A percentile compares a stretch with the other conserved stretches of the same genome.
Conservation (phyloP, 129 eudicot genomes). For the Kitagawia praeruptora region DNA sequence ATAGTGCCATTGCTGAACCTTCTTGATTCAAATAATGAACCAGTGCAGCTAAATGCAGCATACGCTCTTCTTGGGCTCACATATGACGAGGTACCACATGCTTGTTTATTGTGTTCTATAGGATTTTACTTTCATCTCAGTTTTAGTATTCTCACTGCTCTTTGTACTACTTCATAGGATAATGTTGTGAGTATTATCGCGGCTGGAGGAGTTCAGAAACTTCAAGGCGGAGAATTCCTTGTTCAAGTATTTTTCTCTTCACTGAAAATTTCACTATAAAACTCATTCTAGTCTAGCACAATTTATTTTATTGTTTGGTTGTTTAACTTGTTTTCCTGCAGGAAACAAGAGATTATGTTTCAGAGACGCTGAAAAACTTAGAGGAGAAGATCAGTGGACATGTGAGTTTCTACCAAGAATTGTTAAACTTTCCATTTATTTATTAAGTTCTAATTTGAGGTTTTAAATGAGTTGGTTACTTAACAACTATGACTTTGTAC, state of each 20-base stretch:
- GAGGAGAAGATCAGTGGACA: constrained; percentile 85
- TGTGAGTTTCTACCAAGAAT: constrained; percentile 34
- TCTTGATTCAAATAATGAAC: constrained; percentile 71
- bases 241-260: constrained; percentile 40
- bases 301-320: neutral
- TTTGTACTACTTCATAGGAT: constrained; percentile 36
- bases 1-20: constrained; percentile 66
- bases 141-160: neutral
- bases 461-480: no score
- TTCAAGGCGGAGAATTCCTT: constrained; percentile 69
- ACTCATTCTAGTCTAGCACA: neutral
- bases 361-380: constrained; percentile 61
- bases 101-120: neutral
- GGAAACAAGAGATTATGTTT: constrained; percentile 76
- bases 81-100: constrained; percentile 60
- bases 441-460: no score
- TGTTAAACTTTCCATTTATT: no score
- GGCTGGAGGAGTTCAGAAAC: constrained; percentile 83
- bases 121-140: neutral
- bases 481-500: no score
- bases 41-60: constrained; percentile 89
- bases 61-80: constrained; percentile 85
- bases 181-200: constrained; percentile 69
- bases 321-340: constrained; percentile 21
- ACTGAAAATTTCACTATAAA: neutral